Percentiles rank a stretch among this genome's conserved stretches.
Evolutionary conservation across 1,284 basidiomycete genomes (phyloP).

Genomic region (Mixia osmundae): DNA sequence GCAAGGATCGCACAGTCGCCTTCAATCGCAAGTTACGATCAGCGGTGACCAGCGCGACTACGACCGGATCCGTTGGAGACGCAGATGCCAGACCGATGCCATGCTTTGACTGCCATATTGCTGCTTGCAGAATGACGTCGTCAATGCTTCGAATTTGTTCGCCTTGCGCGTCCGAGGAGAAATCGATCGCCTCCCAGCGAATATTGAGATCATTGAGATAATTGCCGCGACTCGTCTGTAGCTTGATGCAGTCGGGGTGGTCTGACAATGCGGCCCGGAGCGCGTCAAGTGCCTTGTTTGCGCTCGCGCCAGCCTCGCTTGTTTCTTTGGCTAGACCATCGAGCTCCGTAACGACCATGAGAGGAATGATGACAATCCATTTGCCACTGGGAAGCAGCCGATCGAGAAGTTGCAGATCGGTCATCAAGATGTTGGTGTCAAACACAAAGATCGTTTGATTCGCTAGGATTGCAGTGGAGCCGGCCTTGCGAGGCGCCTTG

Average conservation of each 20-base stretch:
- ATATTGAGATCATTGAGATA: constrained; percentile 65
- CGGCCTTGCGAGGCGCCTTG: too few species aligned
- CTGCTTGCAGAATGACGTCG: constrained; percentile 75
- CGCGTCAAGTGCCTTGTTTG: background rate
- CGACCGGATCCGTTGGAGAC: too few species aligned
- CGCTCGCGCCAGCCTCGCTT: background rate
- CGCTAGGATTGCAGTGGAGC: too few species aligned
- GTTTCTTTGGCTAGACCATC: constrained; percentile 47
- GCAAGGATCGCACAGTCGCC: too few species aligned
- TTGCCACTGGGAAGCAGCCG: constrained; percentile 50
- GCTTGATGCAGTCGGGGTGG: constrained; percentile 55
- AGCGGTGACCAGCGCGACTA: too few species aligned
- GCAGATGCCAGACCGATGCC: too few species aligned
- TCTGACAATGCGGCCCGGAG: constrained; percentile 40
- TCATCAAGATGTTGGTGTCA: constrained; percentile 81
- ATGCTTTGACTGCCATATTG: constrained; percentile 79
- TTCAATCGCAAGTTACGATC: too few species aligned
- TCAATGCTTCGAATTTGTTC: constrained; percentile 43
- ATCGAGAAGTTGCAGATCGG: constrained; percentile 44
- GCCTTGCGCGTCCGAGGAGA: constrained; percentile 19
- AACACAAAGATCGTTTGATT: constrained; percentile 74
- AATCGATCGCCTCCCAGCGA: constrained; percentile 63
- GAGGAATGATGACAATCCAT: constrained; percentile 76
- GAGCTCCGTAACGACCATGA: constrained; percentile 74
- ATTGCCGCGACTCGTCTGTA: constrained; percentile 85